Base-by-base conservation (phyloP, 306 rosid genomes). In the Sesbania bispinosa region DNA sequence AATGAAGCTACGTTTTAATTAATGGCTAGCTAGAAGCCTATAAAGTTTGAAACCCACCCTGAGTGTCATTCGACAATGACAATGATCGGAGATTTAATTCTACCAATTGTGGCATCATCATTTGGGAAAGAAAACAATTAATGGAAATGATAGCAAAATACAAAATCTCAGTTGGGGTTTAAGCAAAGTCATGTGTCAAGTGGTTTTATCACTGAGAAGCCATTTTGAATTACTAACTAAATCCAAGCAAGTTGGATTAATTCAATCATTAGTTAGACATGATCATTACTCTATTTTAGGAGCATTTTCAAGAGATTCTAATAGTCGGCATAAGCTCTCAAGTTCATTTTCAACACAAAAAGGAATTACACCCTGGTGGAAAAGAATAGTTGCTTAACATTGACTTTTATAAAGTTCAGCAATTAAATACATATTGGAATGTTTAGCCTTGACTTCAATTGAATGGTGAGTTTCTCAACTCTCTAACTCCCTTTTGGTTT, bases 201-300 rank as follows among this genome's bases (percentile, higher is more conserved):
- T 76, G 29, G 65, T 70, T 45, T 15, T 61, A 61, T 24, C 54
- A 38, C 9, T 11, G 6, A 45, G 55, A 67, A 59, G 50, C 33
- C 24, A 62, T 48, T 39, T 48, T 62, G 54, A 47, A 39, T 55
- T 43, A 54, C 67, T 48, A 41, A 80, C 42, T 48, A 77, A 71
- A 59, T 82, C 81, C 78, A 51, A 55, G 21, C 21, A 46, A 33
- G 52, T 52, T 64, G 52, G 74, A 54, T 23, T 41, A 7, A 15
- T 32, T 52, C 43, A 74, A 77, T 74, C 51, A 76, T 79, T 62
- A 79, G 54, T 6, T 36, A 71, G 78, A 54, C 85, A 82, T 45
- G 21, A 82, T 84, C 16, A 84, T 74, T 74, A 67, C 67, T 67
- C 35, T 23, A 52, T 72, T 74, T 82, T 77, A 73, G 82, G 70